Conservation (phyloP, 2,329 filamentous ascomycete genomes). For the Fusarium incarnatum region DNA sequence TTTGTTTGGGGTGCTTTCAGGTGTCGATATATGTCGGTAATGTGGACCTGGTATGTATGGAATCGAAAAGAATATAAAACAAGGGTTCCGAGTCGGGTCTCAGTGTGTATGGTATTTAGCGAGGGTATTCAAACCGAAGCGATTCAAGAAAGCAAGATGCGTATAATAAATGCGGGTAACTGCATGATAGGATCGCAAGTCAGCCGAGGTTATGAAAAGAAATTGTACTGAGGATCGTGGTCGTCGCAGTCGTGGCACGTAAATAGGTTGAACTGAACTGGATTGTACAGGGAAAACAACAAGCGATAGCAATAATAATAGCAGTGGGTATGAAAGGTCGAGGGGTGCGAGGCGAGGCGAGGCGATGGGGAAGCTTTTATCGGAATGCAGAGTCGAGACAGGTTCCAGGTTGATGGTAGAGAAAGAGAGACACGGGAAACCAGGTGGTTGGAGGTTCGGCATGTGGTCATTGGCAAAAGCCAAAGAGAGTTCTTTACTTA, state of each 20-base stretch:
- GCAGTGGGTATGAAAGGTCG: slow-evolving; percentile 15
- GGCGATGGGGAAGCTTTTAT: slow-evolving; percentile 34
- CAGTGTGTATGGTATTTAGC: slow-evolving; percentile 29
- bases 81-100: slow-evolving; percentile 38
- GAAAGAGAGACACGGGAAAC: slow-evolving; percentile 27
- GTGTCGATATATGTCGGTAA: slow-evolving; percentile 33
- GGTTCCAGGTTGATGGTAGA: slow-evolving; percentile 11
- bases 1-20: slow-evolving; percentile 25
- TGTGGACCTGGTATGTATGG: slow-evolving; percentile 13
- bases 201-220: slow-evolving; percentile 32
- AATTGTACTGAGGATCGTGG: slow-evolving; percentile 26
- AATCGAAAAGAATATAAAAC: slow-evolving; percentile 27
- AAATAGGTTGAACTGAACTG: slow-evolving; percentile 5
- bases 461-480: slow-evolving; percentile 44
- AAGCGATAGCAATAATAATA: slow-evolving; percentile 12
- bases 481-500: slow-evolving; percentile 50
- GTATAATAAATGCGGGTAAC: slow-evolving; percentile 42
- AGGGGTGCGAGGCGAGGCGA: slow-evolving; percentile 19
- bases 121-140: slow-evolving; percentile 41
- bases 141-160: slow-evolving; percentile 42
- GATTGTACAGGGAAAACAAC: slow-evolving; percentile 9
- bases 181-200: slow-evolving; percentile 45
- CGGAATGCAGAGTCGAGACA: slow-evolving; percentile 18
- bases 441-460: slow-evolving; percentile 46
- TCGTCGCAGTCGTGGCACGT: slow-evolving; percentile 28